These are phyloP conservation scores for Penicillium sp. DNA, from an alignment of 2,329 filamentous ascomycete genomes.

Conservation along the genomic window DNA sequence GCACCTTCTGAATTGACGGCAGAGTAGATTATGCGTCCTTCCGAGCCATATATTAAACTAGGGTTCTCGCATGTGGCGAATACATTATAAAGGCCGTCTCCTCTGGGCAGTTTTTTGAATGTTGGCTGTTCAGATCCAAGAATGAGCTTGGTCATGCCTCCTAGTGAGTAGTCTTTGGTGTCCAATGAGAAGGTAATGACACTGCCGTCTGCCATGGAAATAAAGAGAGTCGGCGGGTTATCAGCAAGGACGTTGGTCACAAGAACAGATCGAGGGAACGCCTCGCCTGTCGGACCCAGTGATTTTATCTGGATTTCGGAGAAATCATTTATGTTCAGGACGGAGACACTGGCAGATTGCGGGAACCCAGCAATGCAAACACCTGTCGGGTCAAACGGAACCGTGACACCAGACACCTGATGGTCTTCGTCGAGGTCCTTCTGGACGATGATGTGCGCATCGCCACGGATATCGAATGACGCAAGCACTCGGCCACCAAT, in stretches of 20 bases:
- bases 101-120: slow-evolving; percentile 76
- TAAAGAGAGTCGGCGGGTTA: slow-evolving; percentile 76
- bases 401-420: slow-evolving; percentile 83
- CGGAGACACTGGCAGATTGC: slow-evolving; percentile 76
- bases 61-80: slow-evolving; percentile 95
- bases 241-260: slow-evolving; percentile 73
- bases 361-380: slow-evolving; percentile 86
- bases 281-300: slow-evolving; percentile 68
- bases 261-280: slow-evolving; percentile 80
- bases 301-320: slow-evolving; percentile 67
- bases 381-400: slow-evolving; percentile 65
- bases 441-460: slow-evolving; percentile 61
- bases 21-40: slow-evolving; percentile 87
- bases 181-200: slow-evolving; percentile 83
- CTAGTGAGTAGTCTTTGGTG: slow-evolving; percentile 63
- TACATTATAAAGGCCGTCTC: slow-evolving; percentile 71
- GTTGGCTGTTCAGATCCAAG: slow-evolving; percentile 84
- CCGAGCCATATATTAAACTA: slow-evolving; percentile 86
- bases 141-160: slow-evolving; percentile 77
- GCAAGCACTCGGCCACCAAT: slow-evolving; percentile 74
- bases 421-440: slow-evolving; percentile 68
- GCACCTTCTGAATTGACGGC: slow-evolving; percentile 90
- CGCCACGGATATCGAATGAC: slow-evolving; percentile 66
- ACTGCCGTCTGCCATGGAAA: slow-evolving; percentile 90
- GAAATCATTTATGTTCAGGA: slow-evolving; percentile 71